phyloP scores from a whole-genome alignment of 306 rosid species.

The Dryas drummondii region DNA sequence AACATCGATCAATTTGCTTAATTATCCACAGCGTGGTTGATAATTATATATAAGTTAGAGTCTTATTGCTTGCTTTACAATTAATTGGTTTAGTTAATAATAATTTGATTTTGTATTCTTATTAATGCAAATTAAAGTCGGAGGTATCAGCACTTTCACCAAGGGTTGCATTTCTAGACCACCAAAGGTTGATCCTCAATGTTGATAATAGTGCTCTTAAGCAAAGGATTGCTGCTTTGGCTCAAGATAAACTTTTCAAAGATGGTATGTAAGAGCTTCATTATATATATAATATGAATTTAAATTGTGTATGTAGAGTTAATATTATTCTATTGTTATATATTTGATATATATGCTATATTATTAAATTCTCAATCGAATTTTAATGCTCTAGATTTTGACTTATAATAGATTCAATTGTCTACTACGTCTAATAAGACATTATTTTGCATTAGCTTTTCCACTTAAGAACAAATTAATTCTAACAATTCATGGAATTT shows the following conservation, averaged over 20 bases:
- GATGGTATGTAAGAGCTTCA: slow-evolving; percentile 52
- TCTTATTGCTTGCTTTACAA: neutral
- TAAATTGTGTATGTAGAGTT: no score
- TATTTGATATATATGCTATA: neutral
- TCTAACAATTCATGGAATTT: neutral
- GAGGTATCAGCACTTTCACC: slow-evolving; percentile 96
- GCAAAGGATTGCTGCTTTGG: slow-evolving; percentile 97
- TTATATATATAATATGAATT: no score
- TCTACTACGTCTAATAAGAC: no score
- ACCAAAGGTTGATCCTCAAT: slow-evolving; percentile 89
- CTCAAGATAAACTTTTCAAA: slow-evolving; percentile 95
- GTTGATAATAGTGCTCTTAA: slow-evolving; percentile 88
- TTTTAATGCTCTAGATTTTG: no score
- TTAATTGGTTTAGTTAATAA: no score
- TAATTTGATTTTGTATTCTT: neutral
- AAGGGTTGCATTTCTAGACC: slow-evolving; percentile 89
- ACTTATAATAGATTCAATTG: no score
- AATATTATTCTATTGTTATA: no score
- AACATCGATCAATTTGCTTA: neutral
- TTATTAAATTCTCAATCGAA: neutral
- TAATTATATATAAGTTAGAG: no score
- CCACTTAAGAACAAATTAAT: neutral
- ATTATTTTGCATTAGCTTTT: neutral
- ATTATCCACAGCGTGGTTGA: no score
- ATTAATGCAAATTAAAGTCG: slow-evolving; percentile 43